These are phyloP conservation scores for Sporobolomyces phaffii DNA, from an alignment of 768 basidiomycete genomes.

Conservation along the genomic window DNA sequence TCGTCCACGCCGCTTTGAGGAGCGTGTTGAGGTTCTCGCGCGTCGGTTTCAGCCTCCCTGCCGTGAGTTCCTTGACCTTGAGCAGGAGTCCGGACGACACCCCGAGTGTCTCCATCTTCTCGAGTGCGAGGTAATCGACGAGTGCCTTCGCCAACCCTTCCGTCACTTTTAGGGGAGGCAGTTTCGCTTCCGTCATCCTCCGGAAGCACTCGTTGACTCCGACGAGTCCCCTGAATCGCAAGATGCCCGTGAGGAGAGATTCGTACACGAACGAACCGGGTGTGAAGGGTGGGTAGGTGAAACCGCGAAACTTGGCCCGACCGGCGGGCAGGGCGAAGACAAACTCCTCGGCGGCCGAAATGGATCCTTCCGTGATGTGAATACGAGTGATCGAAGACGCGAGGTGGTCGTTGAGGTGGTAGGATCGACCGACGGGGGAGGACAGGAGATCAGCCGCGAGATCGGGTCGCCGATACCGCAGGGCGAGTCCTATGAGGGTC, in stretches of 20 bases:
- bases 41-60: constrained; percentile 4
- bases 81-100: constrained; percentile 7
- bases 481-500: constrained; percentile 17
- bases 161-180: background rate
- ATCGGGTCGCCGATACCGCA: constrained; percentile 11
- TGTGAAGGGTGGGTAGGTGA: background rate
- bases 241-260: constrained; percentile 15
- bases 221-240: constrained; percentile 14
- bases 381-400: constrained; percentile 9
- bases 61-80: constrained; percentile 10
- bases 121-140: constrained; percentile 18
- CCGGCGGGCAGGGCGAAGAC: constrained; percentile 2
- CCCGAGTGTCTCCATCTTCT: constrained; percentile 1
- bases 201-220: constrained; percentile 14
- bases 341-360: constrained; percentile 23
- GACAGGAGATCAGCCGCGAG: constrained; percentile 16
- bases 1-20: constrained; percentile 27
- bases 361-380: constrained; percentile 11
- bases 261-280: constrained; percentile 18
- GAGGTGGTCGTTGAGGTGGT: constrained; percentile 16
- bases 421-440: background rate
- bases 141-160: constrained; percentile 28
- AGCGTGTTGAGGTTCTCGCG: constrained; percentile 20
- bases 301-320: background rate
- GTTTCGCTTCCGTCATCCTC: background rate